These are phyloP conservation scores for Lithospermum erythrorhizon DNA, from an alignment of 257 asterid genomes.

Conservation along the genomic window DNA sequence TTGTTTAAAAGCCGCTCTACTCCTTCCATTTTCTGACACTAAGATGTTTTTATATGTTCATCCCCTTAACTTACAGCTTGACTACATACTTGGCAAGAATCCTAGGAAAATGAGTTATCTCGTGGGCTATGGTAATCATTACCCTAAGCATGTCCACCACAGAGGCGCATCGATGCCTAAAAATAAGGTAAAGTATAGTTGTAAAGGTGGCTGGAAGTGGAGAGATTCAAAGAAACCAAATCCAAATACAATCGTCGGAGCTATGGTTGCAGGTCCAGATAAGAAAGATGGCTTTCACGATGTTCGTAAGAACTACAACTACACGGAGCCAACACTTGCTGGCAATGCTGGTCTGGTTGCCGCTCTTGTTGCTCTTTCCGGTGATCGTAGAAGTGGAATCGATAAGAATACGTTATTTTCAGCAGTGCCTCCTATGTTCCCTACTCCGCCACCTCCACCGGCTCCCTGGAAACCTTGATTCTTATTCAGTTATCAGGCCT, in stretches of 20 bases:
- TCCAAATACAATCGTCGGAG: constrained; percentile 68
- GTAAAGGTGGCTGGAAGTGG: constrained; percentile 95
- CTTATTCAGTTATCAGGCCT: no score
- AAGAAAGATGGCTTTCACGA: constrained; percentile 73
- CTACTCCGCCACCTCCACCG: constrained; percentile 93
- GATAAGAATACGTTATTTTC: constrained; percentile 93
- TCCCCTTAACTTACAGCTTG: constrained; percentile 32
- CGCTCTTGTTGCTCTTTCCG: constrained; percentile 85
- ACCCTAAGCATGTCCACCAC: constrained; percentile 86
- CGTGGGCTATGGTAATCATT: constrained; percentile 73
- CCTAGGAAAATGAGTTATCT: constrained; percentile 93
- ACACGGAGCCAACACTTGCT: constrained; percentile 87
- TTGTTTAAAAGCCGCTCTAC: neutral
- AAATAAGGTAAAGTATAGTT: constrained; percentile 57
- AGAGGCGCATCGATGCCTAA: constrained; percentile 93
- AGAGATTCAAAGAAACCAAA: constrained; percentile 67
- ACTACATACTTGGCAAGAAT: constrained; percentile 83
- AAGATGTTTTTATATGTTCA: neutral
- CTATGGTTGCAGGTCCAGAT: constrained; percentile 99
- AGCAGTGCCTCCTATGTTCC: constrained; percentile 94
- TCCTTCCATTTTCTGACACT: neutral
- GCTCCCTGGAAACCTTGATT: constrained; percentile 91
- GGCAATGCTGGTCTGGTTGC: constrained; percentile 97
- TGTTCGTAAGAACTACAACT: constrained; percentile 75
- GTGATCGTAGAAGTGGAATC: constrained; percentile 34